Conservation (phyloP, 164 flowering plant species). For the Nelumbo lutea region DNA sequence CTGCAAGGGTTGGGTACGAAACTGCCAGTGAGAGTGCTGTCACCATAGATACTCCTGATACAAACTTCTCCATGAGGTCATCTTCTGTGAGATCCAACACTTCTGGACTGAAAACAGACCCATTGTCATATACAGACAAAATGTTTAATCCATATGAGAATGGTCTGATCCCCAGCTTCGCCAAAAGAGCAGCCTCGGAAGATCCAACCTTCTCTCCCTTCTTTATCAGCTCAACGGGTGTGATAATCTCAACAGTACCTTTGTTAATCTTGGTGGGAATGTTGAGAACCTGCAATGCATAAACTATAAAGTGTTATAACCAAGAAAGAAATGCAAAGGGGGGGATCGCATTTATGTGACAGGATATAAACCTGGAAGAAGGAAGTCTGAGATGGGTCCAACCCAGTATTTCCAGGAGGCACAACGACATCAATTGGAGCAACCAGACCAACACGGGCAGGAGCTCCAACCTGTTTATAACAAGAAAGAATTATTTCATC, state of each 20-base stretch:
- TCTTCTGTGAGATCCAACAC: not conserved
- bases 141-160: not conserved
- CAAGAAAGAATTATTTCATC: not conserved
- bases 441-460: slow-evolving; percentile 37
- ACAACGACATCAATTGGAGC: slow-evolving; percentile 38
- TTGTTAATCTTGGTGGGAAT: no score
- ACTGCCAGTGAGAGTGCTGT: not conserved
- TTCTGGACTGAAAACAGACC: not conserved
- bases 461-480: slow-evolving; percentile 36
- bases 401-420: slow-evolving; percentile 36
- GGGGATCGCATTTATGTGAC: no score
- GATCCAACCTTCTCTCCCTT: no score
- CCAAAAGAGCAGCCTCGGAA: no score
- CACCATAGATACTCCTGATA: not conserved
- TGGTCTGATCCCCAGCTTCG: not conserved
- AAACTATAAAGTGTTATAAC: no score
- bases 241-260: no score
- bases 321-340: no score
- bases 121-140: slow-evolving; percentile 3
- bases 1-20: not conserved
- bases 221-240: no score
- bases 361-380: slow-evolving; percentile 31
- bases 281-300: no score
- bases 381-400: slow-evolving; percentile 36
- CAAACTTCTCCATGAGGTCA: slow-evolving; percentile 3